Evolutionary conservation across 2,329 filamentous ascomycete species (phyloP).

Genomic region (Hypoxylon sp.): DNA sequence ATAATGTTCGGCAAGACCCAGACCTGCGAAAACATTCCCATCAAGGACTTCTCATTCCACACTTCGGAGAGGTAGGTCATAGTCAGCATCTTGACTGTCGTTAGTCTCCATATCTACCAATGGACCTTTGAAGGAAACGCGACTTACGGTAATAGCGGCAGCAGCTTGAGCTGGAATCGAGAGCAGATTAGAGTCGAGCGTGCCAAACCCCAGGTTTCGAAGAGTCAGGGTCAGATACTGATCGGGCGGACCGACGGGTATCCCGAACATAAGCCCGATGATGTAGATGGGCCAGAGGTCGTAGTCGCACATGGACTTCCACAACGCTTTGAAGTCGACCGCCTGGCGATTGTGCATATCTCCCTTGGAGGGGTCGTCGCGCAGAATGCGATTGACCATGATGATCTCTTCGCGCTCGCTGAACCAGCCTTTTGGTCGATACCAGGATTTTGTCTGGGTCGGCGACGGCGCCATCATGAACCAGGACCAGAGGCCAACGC

Average conservation of each 20-base stretch:
- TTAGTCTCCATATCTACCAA: background rate
- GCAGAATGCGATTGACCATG: conserved; percentile 65
- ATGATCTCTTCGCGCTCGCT: conserved; percentile 67
- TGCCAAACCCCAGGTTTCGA: conserved; percentile 55
- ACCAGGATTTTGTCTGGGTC: conserved; percentile 62
- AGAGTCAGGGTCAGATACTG: conserved; percentile 59
- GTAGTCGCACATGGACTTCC: conserved; percentile 63
- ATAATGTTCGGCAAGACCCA: conserved; percentile 48
- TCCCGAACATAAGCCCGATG: conserved; percentile 56
- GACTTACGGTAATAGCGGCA: conserved; percentile 26
- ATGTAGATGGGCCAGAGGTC: conserved; percentile 67
- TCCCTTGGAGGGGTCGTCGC: conserved; percentile 68
- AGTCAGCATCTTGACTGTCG: conserved; percentile 25
- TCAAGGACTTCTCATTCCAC: conserved; percentile 43
- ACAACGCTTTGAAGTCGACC: conserved; percentile 55
- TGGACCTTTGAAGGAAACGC: background rate
- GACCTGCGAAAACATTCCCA: conserved; percentile 45
- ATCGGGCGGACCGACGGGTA: conserved; percentile 52
- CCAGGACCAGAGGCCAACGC: conserved; percentile 54
- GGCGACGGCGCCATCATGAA: conserved; percentile 56
- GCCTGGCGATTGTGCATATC: conserved; percentile 68
- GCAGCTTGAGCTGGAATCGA: conserved; percentile 53
- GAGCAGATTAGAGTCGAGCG: conserved; percentile 58
- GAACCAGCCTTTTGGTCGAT: conserved; percentile 69
- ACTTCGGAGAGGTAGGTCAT: conserved; percentile 46